A percentile compares a stretch with the other conserved stretches of the same genome.
phyloP scores from a whole-genome alignment of 164 flowering plant genomes.

The Brasenia schreberi region DNA sequence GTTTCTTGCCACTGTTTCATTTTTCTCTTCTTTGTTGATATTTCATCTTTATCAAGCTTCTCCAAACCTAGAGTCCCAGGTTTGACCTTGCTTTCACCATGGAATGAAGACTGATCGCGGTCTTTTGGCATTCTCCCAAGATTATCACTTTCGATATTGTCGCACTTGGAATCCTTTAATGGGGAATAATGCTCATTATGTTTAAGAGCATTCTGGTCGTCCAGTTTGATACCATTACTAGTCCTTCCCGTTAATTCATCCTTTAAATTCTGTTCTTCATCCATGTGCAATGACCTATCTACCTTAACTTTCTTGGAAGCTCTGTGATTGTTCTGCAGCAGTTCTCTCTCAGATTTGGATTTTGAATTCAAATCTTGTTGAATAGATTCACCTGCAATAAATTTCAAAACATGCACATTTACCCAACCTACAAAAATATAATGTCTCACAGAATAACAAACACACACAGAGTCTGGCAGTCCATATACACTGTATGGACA shows the following conservation, averaged over 20 bases:
- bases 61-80: conserved; percentile 14
- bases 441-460: neutral
- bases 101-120: conserved; percentile 12
- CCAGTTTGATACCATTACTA: conserved; percentile 14
- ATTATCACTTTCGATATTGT: neutral
- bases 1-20: conserved; percentile 25
- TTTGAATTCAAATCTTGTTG: conserved; percentile 20
- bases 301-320: conserved; percentile 52
- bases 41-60: conserved; percentile 12
- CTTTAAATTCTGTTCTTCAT: conserved; percentile 20
- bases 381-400: conserved; percentile 27
- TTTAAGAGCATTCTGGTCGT: conserved; percentile 23
- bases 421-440: neutral
- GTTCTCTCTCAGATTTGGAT: conserved; percentile 28
- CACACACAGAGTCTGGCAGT: no score
- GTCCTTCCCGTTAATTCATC: neutral
- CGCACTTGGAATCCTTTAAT: conserved; percentile 17
- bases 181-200: conserved; percentile 7
- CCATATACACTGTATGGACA: no score
- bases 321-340: conserved; percentile 25
- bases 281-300: conserved; percentile 4
- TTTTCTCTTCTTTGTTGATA: conserved; percentile 44
- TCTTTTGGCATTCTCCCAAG: conserved; percentile 15
- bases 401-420: neutral
- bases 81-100: conserved; percentile 9